Base-by-base conservation (phyloP, 1,284 basidiomycete species). In the Fomitiporia mediterranea region DNA sequence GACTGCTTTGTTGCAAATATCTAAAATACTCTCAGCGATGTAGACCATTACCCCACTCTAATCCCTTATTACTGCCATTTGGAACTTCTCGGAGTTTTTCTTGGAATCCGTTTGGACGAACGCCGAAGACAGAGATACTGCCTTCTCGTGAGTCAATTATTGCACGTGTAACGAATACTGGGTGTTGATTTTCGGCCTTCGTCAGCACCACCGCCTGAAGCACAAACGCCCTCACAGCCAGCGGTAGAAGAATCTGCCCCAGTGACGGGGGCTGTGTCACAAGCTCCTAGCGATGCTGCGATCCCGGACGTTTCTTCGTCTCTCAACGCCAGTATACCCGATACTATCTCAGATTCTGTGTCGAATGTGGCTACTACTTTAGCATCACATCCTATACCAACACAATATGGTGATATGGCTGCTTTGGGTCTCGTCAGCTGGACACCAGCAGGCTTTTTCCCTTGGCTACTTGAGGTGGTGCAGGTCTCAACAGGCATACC, bases 401-500 rank as follows among this genome's bases (percentile, higher is more conserved):
- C 92, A 35, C 83, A 89, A 61, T 82, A 84, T 32, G 91, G 91
- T 0, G 92, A 95, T 71, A 77, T 96, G 35, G 78, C 84, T 19
- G 79, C 85, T 9, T 75, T 94, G 39, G 94, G 91, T 2, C 75
- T 95, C 3, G 76, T 79, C 17, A 73, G 78, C 53, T 84, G 78
- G 70, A 75, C 75, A 57, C 80, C 85, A 4, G 76, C 82, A 1
- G 86, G 88, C 6, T 63, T 83, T 43, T 68, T 81, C 27, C 73
- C 73, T 37, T 76, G 77, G 64, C 65, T 75, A 7, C 76, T 94
- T 57, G 91, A 96, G 65, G 66, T 83, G 39, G 70, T 94, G 48
- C 84, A 94, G 62, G 83, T 89, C 54, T 72, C 78, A 40, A 86
- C 86, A 0, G 88, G 85, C 30, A 67, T 94, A 56, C 89, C 91